Percentiles rank a stretch among this genome's conserved stretches.
phyloP scores from a whole-genome alignment of 768 basidiomycete genomes.

The Phaeolepiota aurea region DNA sequence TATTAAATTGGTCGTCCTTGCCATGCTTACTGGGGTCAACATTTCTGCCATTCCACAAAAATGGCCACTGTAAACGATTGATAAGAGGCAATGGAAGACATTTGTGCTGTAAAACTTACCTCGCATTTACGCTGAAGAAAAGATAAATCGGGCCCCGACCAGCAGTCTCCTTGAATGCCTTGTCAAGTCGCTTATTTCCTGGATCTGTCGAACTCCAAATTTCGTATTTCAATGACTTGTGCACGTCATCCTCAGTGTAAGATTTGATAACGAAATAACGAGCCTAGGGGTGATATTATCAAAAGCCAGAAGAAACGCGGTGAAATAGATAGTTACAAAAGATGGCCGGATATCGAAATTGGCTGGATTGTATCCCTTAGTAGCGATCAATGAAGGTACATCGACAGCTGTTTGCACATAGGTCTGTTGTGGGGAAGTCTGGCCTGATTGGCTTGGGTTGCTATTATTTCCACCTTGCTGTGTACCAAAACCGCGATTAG shows the following conservation, averaged over 20 bases:
- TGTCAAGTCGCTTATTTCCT: constrained; percentile 95
- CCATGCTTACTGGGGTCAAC: constrained; percentile 71
- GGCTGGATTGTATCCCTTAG: constrained; percentile 87
- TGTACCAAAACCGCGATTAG: background rate
- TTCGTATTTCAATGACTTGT: constrained; percentile 95
- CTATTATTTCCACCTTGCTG: background rate
- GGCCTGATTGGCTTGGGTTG: constrained; percentile 17
- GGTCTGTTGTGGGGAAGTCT: constrained; percentile 28
- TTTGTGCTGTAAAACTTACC: constrained; percentile 24
- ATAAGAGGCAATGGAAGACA: background rate
- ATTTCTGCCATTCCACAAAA: constrained; percentile 99
- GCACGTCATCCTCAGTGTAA: constrained; percentile 98
- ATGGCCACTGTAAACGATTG: constrained; percentile 56
- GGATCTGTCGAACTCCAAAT: constrained; percentile 98
- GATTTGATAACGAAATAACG: constrained; percentile 98
- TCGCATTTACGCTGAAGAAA: constrained; percentile 97
- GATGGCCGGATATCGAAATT: constrained; percentile 75
- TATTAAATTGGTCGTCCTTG: background rate
- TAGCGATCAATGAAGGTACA: constrained; percentile 74
- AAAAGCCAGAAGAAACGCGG: constrained; percentile 4
- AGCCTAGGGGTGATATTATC: constrained; percentile 38
- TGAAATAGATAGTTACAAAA: constrained; percentile 43
- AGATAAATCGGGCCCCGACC: constrained; percentile 93
- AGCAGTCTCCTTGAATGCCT: constrained; percentile 92
- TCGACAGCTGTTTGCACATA: constrained; percentile 69